A percentile compares a stretch with the other conserved stretches of the same genome.
Evolutionary conservation across 2,329 filamentous ascomycete species (phyloP).

Genomic region (Diaporthe sp.): DNA sequence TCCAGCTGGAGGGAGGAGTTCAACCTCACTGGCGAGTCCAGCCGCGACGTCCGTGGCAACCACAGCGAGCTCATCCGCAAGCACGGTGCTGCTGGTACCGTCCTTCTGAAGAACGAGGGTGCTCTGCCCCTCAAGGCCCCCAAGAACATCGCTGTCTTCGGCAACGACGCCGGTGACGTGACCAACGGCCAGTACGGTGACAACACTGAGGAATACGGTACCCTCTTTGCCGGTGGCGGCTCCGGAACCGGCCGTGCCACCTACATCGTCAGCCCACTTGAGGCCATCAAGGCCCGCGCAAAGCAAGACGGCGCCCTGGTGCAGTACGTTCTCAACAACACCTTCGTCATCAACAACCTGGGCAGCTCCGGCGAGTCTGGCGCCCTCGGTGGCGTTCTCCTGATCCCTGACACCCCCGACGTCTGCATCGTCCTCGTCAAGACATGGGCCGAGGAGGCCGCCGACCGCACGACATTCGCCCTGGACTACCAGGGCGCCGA

Average conservation of each 20-base stretch:
- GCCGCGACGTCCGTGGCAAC: slow-evolving; percentile 65
- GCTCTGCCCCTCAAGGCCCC: slow-evolving; percentile 69
- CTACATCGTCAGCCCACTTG: slow-evolving; percentile 67
- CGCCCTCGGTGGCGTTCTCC: slow-evolving; percentile 58
- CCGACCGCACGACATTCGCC: slow-evolving; percentile 65
- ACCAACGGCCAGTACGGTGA: slow-evolving; percentile 76
- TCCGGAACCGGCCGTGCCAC: slow-evolving; percentile 66
- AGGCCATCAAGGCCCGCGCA: slow-evolving; percentile 65
- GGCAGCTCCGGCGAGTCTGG: neutral
- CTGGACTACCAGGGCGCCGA: slow-evolving; percentile 74
- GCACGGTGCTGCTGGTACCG: slow-evolving; percentile 68
- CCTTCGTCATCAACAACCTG: slow-evolving; percentile 48
- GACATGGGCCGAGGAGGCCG: slow-evolving; percentile 75
- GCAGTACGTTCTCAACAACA: slow-evolving; percentile 59
- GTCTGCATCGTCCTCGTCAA: slow-evolving; percentile 76
- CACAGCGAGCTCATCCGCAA: slow-evolving; percentile 68
- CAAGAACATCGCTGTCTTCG: slow-evolving; percentile 69
- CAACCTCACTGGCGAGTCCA: slow-evolving; percentile 56
- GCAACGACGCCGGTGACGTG: slow-evolving; percentile 73
- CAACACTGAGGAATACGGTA: slow-evolving; percentile 71
- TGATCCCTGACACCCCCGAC: slow-evolving; percentile 65
- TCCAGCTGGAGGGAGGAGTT: slow-evolving; percentile 57
- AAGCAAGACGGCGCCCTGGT: slow-evolving; percentile 56
- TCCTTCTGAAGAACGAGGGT: slow-evolving; percentile 80
- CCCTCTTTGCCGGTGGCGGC: slow-evolving; percentile 71